phyloP scores from a whole-genome alignment of 1,284 basidiomycete species.

The Rhizopogon hawkerae region DNA sequence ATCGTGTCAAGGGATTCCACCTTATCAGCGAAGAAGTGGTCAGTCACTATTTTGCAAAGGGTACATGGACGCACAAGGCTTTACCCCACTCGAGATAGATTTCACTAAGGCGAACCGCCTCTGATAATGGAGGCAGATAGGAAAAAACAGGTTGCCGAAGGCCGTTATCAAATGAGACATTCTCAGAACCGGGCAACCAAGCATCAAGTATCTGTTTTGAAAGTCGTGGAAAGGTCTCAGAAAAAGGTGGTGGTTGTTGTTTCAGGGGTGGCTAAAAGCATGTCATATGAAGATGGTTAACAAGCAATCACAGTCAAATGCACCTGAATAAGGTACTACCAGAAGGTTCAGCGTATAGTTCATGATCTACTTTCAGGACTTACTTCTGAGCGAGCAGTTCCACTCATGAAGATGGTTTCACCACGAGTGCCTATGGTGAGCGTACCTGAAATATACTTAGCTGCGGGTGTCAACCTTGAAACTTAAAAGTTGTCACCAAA shows the following conservation, averaged over 20 bases:
- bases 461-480: not conserved
- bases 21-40: slow-evolving; percentile 16
- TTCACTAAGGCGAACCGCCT: slow-evolving; percentile 47
- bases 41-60: slow-evolving; percentile 1
- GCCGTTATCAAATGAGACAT: slow-evolving; percentile 24
- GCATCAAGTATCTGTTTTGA: slow-evolving; percentile 26
- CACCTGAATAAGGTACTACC: slow-evolving; percentile 47
- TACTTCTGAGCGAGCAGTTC: slow-evolving; percentile 59
- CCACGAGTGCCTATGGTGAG: slow-evolving; percentile 48
- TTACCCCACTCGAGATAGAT: slow-evolving; percentile 46
- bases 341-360: not conserved
- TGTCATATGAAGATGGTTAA: not conserved
- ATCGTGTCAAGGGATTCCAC: slow-evolving; percentile 30
- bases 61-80: slow-evolving; percentile 35
- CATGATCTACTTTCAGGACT: slow-evolving; percentile 10
- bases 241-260: slow-evolving; percentile 15
- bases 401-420: slow-evolving; percentile 49
- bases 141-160: slow-evolving; percentile 33
- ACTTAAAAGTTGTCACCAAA: slow-evolving; percentile 35
- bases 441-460: slow-evolving; percentile 37
- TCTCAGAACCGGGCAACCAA: slow-evolving; percentile 26
- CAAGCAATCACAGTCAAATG: slow-evolving; percentile 10
- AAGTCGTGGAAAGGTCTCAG: slow-evolving; percentile 24
- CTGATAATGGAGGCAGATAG: slow-evolving; percentile 41
- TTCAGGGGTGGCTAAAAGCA: slow-evolving; percentile 12